A percentile compares a stretch with the other conserved stretches of the same genome.
These are phyloP conservation scores for Cercospora sp. DNA, from an alignment of 2,329 filamentous ascomycete species.

Conservation along the genomic window DNA sequence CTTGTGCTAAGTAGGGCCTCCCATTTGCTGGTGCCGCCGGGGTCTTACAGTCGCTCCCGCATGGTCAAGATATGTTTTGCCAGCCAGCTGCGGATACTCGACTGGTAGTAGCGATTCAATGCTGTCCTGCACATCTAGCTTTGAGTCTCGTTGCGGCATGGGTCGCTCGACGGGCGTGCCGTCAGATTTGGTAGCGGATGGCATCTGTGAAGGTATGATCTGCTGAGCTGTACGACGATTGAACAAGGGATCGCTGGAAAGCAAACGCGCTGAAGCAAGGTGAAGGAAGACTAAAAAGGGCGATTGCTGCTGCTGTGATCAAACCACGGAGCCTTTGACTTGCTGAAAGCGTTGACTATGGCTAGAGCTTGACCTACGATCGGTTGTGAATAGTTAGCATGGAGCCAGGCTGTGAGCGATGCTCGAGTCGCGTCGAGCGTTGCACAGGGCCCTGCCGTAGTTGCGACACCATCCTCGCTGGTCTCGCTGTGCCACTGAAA, in stretches of 20 bases:
- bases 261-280: background rate
- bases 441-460: slow-evolving; percentile 8
- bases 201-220: slow-evolving; percentile 5
- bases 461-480: slow-evolving; percentile 21
- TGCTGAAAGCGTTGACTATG: background rate
- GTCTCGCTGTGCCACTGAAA: slow-evolving; percentile 8
- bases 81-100: slow-evolving; percentile 47
- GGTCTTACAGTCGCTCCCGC: slow-evolving; percentile 67
- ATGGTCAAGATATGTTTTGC: slow-evolving; percentile 75
- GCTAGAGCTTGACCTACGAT: slow-evolving; percentile 4
- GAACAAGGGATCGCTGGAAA: background rate
- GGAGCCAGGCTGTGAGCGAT: background rate
- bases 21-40: background rate
- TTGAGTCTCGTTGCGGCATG: slow-evolving; percentile 18
- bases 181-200: background rate
- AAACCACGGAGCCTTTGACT: slow-evolving; percentile 3
- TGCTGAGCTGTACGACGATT: background rate
- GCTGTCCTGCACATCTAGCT: slow-evolving; percentile 37
- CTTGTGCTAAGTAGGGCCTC: background rate
- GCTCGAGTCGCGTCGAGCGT: background rate
- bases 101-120: slow-evolving; percentile 48
- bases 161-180: slow-evolving; percentile 15
- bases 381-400: slow-evolving; percentile 3
- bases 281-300: background rate
- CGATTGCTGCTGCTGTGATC: background rate